Evolutionary conservation across 495 filamentous ascomycete genomes (phyloP).

Genomic region (Penicillium bovifimosum): DNA sequence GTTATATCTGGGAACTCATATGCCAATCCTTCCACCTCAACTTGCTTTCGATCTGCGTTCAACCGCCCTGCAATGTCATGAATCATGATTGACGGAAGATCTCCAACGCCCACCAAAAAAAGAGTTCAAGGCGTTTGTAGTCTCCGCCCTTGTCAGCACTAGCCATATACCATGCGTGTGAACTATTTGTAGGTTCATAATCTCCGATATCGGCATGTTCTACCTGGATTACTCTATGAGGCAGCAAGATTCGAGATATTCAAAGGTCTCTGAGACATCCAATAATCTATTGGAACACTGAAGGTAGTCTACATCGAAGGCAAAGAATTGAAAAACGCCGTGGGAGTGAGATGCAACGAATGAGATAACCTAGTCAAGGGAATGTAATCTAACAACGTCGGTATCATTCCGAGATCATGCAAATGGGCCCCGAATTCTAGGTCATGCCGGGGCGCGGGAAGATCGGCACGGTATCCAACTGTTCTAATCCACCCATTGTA

Average conservation of each 20-base stretch:
- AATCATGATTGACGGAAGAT: background rate
- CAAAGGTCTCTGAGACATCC: no score
- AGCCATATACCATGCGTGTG: background rate
- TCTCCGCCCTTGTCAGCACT: background rate
- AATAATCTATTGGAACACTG: no score
- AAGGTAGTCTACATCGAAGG: background rate
- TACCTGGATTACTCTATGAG: background rate
- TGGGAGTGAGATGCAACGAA: slow-evolving; percentile 2
- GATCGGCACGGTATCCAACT: slow-evolving; percentile 71
- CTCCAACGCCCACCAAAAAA: background rate
- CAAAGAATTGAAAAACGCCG: background rate
- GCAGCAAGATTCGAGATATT: no score
- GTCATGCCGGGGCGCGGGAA: slow-evolving; percentile 72
- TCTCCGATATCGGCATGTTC: background rate
- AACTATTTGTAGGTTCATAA: background rate
- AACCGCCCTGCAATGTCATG: background rate
- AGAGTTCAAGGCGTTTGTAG: background rate
- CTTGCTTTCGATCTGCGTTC: background rate
- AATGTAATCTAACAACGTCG: slow-evolving; percentile 7
- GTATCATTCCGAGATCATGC: background rate
- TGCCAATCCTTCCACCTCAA: no score
- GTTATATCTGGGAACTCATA: no score
- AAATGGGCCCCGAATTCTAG: slow-evolving; percentile 8
- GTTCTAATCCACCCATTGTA: slow-evolving; percentile 80
- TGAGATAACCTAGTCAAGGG: background rate